phyloP scores from a whole-genome alignment of 495 filamentous ascomycete species.

The Tuber magnatum region DNA sequence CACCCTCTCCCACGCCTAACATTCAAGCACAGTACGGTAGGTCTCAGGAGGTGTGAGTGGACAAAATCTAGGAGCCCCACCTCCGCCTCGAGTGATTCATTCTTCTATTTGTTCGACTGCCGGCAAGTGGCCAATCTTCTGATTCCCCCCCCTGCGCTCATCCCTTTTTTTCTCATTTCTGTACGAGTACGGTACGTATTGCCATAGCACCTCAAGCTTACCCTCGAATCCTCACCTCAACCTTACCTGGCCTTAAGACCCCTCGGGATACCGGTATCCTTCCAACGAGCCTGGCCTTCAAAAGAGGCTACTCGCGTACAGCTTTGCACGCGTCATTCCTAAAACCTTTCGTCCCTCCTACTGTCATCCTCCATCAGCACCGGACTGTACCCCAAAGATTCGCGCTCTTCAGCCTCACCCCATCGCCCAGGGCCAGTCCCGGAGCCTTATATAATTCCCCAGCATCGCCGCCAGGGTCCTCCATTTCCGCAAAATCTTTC shows the following conservation, averaged over 20 bases:
- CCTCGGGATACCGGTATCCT: background rate
- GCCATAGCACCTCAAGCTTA: background rate
- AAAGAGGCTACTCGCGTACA: background rate
- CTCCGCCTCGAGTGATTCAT: background rate
- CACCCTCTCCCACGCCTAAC: background rate
- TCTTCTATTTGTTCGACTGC: background rate
- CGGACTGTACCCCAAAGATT: background rate
- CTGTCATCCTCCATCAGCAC: background rate
- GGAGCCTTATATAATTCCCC: background rate
- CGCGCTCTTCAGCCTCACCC: background rate
- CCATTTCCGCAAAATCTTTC: conserved; percentile 5
- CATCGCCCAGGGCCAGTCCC: background rate
- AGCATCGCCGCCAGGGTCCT: conserved; percentile 6
- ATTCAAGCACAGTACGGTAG: background rate
- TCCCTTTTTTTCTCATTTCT: background rate
- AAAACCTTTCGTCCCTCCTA: background rate
- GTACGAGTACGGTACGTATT: background rate
- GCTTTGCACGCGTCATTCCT: background rate
- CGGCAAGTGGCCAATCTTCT: background rate
- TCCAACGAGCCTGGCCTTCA: background rate
- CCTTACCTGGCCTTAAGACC: background rate
- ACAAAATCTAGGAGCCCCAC: background rate
- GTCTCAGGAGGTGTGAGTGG: background rate
- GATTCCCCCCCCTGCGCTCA: background rate
- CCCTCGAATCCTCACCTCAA: background rate